Percentiles rank a stretch among this genome's conserved stretches.
Evolutionary conservation across 768 basidiomycete genomes (phyloP).

Genomic region (Tubosaeta sp.): DNA sequence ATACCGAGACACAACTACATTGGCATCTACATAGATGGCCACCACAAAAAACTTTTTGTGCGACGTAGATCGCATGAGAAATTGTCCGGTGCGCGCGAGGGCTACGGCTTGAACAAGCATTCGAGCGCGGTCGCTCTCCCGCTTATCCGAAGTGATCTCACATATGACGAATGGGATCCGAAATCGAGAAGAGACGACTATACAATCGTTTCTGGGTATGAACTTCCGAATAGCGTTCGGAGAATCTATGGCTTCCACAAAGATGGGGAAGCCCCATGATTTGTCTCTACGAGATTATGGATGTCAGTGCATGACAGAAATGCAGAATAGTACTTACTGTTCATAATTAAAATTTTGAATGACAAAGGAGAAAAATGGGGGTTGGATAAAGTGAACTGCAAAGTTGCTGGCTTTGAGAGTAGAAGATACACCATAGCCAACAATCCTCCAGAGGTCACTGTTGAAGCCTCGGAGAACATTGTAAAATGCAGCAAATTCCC

Average conservation of each 20-base stretch:
- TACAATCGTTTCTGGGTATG: background rate
- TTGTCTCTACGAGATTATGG: background rate
- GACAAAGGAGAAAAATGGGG: background rate
- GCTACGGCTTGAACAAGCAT: constrained; percentile 16
- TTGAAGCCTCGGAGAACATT: background rate
- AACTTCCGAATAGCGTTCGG: background rate
- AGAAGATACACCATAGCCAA: background rate
- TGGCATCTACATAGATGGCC: constrained; percentile 4
- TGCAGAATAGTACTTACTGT: background rate
- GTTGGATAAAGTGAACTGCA: background rate
- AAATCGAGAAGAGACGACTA: background rate
- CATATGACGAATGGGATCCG: constrained; percentile 10
- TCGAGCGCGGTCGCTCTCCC: background rate
- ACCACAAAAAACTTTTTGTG: constrained; percentile 10
- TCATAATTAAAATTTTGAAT: background rate
- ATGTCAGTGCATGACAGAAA: background rate
- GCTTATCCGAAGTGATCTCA: constrained; percentile 1
- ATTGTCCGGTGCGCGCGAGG: background rate
- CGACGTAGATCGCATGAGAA: background rate
- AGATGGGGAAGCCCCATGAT: background rate
- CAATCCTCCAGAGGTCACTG: background rate
- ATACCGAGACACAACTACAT: constrained; percentile 5
- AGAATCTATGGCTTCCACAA: background rate
- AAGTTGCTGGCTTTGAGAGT: background rate
- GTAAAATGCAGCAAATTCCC: background rate